These are phyloP conservation scores for Irpex sp. DNA, from an alignment of 1,284 basidiomycete species.

Conservation along the genomic window DNA sequence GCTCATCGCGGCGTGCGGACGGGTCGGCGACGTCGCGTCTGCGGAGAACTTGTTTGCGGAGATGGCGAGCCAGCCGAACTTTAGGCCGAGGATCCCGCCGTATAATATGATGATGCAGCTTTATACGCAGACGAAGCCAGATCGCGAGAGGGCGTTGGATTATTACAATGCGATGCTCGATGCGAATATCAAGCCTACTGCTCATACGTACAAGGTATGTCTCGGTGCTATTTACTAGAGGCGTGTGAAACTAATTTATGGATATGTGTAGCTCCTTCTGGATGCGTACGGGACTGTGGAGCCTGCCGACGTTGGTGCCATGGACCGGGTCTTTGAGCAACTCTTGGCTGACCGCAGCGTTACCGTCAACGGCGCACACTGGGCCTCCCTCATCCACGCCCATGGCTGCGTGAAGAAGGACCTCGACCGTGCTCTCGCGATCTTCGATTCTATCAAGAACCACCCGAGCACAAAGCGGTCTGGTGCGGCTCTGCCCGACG, in stretches of 20 bases:
- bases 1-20: constrained; percentile 89
- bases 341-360: constrained; percentile 51
- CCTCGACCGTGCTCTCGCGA: constrained; percentile 67
- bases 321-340: constrained; percentile 70
- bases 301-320: constrained; percentile 71
- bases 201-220: constrained; percentile 89
- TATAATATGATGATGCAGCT: constrained; percentile 99
- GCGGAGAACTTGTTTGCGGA: constrained; percentile 84
- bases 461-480: constrained; percentile 38
- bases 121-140: constrained; percentile 86
- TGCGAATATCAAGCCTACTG: constrained; percentile 68
- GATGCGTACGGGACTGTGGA: constrained; percentile 88
- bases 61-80: constrained; percentile 73
- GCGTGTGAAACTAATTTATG: background rate
- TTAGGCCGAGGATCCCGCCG: constrained; percentile 87
- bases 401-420: constrained; percentile 82
- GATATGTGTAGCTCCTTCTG: constrained; percentile 63
- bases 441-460: constrained; percentile 74
- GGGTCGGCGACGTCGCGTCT: constrained; percentile 83
- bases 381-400: constrained; percentile 88
- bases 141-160: constrained; percentile 69
- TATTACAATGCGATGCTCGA: constrained; percentile 72
- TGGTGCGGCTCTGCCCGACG: constrained; percentile 54
- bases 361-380: constrained; percentile 79
- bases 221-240: too few species aligned